These are phyloP conservation scores for Stygiomarasmius scandens DNA, from an alignment of 1,284 basidiomycete species.

Conservation along the genomic window DNA sequence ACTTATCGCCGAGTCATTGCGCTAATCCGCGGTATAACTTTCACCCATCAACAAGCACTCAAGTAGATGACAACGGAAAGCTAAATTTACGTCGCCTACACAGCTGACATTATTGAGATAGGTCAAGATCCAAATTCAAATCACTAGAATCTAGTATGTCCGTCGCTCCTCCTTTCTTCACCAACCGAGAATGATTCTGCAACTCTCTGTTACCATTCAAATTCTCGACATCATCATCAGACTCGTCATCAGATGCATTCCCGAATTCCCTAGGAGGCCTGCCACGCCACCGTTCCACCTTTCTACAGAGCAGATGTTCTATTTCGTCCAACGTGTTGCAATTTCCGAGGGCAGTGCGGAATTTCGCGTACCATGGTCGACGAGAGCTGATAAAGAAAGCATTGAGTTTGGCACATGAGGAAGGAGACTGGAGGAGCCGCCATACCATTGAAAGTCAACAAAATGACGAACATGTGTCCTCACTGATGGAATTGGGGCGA, in stretches of 20 bases:
- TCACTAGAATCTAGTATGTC: neutral
- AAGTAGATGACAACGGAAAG: too few relatives aligned
- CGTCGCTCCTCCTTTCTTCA: neutral
- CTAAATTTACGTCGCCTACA: too few relatives aligned
- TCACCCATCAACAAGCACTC: too few relatives aligned
- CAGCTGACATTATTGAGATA: neutral
- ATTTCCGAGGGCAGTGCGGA: conserved; percentile 9
- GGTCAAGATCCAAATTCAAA: neutral
- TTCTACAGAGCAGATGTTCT: conserved; percentile 15
- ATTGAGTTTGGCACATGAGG: neutral
- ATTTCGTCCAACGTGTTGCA: conserved; percentile 19
- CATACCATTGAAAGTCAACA: conserved; percentile 65
- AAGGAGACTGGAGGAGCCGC: conserved; percentile 5
- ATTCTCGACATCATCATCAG: neutral
- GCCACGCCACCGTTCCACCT: conserved; percentile 21
- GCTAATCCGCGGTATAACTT: too few relatives aligned
- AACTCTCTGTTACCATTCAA: neutral
- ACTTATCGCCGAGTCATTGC: too few relatives aligned
- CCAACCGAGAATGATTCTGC: neutral
- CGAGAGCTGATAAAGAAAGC: conserved; percentile 13
- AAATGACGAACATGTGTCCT: conserved; percentile 65
- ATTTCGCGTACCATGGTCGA: conserved; percentile 20
- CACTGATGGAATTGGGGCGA: conserved; percentile 48
- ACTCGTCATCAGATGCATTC: neutral
- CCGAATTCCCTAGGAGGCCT: neutral